These are phyloP conservation scores for Epichloe amarillans DNA, from an alignment of 2,329 filamentous ascomycete genomes.

Conservation along the genomic window DNA sequence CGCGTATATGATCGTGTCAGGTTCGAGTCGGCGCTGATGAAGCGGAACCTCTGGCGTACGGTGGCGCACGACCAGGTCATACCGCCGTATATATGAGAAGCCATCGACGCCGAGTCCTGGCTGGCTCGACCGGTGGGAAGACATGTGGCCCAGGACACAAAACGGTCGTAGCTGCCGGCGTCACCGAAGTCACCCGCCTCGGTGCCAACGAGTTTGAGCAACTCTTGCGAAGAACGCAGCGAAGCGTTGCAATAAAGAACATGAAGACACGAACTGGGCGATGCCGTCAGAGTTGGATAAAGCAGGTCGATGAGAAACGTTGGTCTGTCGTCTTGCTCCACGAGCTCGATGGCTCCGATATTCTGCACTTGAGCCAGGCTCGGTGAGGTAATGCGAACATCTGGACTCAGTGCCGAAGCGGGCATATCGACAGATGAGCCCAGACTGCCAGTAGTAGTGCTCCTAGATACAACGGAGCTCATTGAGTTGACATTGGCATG, in stretches of 20 bases:
- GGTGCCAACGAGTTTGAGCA: conserved; percentile 43
- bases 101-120: conserved; percentile 34
- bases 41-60: conserved; percentile 52
- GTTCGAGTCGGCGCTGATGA: conserved; percentile 46
- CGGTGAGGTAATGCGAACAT: conserved; percentile 32
- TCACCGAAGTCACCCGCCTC: conserved; percentile 29
- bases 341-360: conserved; percentile 55
- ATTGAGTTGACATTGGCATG: conserved; percentile 36
- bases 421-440: conserved; percentile 40
- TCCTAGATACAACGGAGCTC: conserved; percentile 34
- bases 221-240: conserved; percentile 41
- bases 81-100: conserved; percentile 47
- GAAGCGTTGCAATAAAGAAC: conserved; percentile 58
- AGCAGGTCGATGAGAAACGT: conserved; percentile 62
- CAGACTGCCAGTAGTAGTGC: conserved; percentile 39
- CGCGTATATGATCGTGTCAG: conserved; percentile 15
- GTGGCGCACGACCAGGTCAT: conserved; percentile 60
- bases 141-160: conserved; percentile 56
- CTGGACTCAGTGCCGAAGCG: conserved; percentile 37
- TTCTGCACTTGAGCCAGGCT: conserved; percentile 39
- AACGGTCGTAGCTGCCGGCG: conserved; percentile 41
- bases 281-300: conserved; percentile 39
- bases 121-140: conserved; percentile 38
- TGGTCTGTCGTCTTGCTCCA: conserved; percentile 65
- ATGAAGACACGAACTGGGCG: conserved; percentile 36